Percentiles rank a stretch among this genome's conserved stretches.
phyloP scores from a whole-genome alignment of 495 filamentous ascomycete genomes.

The Podospora tetraspora region DNA sequence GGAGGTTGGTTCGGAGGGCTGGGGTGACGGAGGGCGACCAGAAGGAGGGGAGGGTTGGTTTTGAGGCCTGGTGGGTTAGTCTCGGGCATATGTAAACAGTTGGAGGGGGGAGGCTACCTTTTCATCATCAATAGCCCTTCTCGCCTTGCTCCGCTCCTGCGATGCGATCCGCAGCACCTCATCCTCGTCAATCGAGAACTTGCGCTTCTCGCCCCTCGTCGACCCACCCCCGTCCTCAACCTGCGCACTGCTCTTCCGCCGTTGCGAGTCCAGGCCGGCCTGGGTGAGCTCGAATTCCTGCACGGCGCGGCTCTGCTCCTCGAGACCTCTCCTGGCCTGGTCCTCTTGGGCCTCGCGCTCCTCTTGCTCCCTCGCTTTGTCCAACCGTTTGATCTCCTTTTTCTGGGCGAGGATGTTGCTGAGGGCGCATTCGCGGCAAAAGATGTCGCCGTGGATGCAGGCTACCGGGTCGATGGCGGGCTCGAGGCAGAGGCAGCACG shows the following conservation, averaged over 20 bases:
- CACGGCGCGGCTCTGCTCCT: slow-evolving; percentile 53
- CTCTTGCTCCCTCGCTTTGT: slow-evolving; percentile 58
- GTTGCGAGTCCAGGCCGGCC: slow-evolving; percentile 53
- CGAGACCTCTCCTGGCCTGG: slow-evolving; percentile 48
- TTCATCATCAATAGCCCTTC: slow-evolving; percentile 64
- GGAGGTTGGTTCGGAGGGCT: slow-evolving; percentile 46
- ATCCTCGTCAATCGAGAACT: slow-evolving; percentile 78
- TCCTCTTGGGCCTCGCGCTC: slow-evolving; percentile 52
- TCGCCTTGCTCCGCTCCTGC: slow-evolving; percentile 64
- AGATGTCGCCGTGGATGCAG: slow-evolving; percentile 76
- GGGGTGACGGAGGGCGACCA: slow-evolving; percentile 90
- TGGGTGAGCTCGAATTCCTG: slow-evolving; percentile 62
- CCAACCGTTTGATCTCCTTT: slow-evolving; percentile 84
- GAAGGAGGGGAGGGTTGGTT: slow-evolving; percentile 80
- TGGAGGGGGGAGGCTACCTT: slow-evolving; percentile 46
- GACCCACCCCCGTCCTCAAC: slow-evolving; percentile 35
- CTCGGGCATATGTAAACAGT: neutral
- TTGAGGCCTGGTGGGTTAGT: slow-evolving; percentile 44
- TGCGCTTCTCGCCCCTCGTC: slow-evolving; percentile 58
- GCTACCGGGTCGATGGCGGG: slow-evolving; percentile 75
- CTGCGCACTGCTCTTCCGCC: neutral
- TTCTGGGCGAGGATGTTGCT: slow-evolving; percentile 84
- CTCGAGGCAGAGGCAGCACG: slow-evolving; percentile 83
- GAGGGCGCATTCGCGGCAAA: slow-evolving; percentile 92
- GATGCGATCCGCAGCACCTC: slow-evolving; percentile 66